Conservation (phyloP, 169 alveolate species). For the Plasmodium knowlesi region DNA sequence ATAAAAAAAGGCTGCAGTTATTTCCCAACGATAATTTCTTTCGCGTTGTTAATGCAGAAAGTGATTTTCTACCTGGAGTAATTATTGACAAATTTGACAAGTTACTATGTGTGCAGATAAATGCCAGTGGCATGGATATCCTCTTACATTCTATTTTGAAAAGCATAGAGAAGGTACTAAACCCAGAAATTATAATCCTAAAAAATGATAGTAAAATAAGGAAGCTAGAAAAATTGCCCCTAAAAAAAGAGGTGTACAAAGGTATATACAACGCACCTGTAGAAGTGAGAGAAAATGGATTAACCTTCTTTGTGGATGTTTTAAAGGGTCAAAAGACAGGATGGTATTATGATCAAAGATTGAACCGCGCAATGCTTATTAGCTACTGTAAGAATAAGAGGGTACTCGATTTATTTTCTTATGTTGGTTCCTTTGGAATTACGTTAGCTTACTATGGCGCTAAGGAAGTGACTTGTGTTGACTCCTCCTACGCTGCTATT, state of each 20-base stretch:
- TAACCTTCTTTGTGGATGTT: conserved; percentile 77
- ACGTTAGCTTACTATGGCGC: conserved; percentile 79
- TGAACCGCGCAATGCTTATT: conserved; percentile 75
- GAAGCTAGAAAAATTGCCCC: conserved; percentile 67
- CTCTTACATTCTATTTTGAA: conserved; percentile 35
- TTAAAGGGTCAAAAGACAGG: conserved; percentile 78
- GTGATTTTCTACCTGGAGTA: conserved; percentile 78
- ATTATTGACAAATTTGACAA: conserved; percentile 74
- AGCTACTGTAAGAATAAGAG: conserved; percentile 53
- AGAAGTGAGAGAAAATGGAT: conserved; percentile 77
- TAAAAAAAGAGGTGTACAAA: conserved; percentile 58
- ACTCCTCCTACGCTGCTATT: conserved; percentile 74
- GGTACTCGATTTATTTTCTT: conserved; percentile 76
- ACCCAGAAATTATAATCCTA: conserved; percentile 53
- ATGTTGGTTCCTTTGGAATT: conserved; percentile 79
- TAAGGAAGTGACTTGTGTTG: conserved; percentile 76
- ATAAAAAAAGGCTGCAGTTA: conserved; percentile 58
- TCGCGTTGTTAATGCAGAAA: conserved; percentile 78
- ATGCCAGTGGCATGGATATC: conserved; percentile 78
- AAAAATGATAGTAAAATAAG: conserved; percentile 71
- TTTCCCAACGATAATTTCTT: conserved; percentile 67
- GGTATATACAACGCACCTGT: conserved; percentile 70
- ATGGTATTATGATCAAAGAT: conserved; percentile 77
- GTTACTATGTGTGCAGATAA: conserved; percentile 53
- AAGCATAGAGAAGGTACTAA: conserved; percentile 57